A percentile compares a stretch with the other conserved stretches of the same genome.
Evolutionary conservation across 1,284 basidiomycete genomes (phyloP).

Genomic region (Albatrellus sp.): DNA sequence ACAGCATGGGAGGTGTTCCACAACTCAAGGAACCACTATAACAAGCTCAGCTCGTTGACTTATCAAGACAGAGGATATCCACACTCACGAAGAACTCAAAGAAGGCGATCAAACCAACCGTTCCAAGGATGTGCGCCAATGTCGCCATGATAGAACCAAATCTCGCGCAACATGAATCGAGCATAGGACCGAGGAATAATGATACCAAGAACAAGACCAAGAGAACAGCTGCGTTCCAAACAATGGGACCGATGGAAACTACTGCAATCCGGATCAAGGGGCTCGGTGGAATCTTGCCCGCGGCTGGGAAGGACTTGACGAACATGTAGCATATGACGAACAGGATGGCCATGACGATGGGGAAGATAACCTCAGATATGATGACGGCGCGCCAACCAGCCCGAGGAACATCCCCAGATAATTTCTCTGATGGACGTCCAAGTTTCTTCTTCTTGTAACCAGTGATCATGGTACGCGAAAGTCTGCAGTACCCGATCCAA

Average conservation of each 20-base stretch:
- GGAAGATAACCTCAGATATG: conserved; percentile 81
- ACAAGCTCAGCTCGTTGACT: conserved; percentile 11
- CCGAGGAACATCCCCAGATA: conserved; percentile 84
- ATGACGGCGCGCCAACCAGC: conserved; percentile 85
- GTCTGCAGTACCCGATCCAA: conserved; percentile 94
- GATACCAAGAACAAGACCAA: conserved; percentile 83
- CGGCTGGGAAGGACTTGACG: conserved; percentile 72
- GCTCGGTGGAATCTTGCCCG: conserved; percentile 58
- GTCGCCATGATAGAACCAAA: conserved; percentile 89
- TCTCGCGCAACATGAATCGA: conserved; percentile 72
- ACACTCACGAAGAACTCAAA: conserved; percentile 83
- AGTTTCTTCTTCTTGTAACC: conserved; percentile 96
- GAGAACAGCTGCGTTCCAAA: conserved; percentile 88
- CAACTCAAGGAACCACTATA: conserved; percentile 84
- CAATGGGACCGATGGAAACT: conserved; percentile 88
- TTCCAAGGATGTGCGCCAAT: conserved; percentile 71
- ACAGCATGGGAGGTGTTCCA: conserved; percentile 91
- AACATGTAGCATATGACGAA: conserved; percentile 88
- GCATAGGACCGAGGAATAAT: conserved; percentile 85
- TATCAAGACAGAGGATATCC: conserved; percentile 2
- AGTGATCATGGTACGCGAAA: conserved; percentile 91
- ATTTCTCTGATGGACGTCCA: conserved; percentile 88
- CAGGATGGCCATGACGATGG: conserved; percentile 70
- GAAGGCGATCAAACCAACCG: conserved; percentile 81
- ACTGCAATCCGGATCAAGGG: conserved; percentile 87